phyloP scores from a whole-genome alignment of 495 filamentous ascomycete species.

The Xylaria nigripes region DNA sequence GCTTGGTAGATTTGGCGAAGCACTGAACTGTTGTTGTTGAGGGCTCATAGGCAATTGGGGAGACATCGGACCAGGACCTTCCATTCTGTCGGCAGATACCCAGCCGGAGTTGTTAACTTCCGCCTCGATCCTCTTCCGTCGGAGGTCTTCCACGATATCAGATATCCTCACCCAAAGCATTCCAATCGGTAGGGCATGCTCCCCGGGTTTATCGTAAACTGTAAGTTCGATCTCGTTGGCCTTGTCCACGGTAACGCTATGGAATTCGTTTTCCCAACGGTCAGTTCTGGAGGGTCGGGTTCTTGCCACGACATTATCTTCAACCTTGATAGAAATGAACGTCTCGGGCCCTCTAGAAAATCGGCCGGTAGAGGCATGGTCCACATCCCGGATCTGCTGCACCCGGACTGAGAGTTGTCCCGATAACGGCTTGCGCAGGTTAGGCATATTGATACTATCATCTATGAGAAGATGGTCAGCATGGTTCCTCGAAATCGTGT shows the following conservation, averaged over 20 bases:
- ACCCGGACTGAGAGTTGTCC: constrained; percentile 82
- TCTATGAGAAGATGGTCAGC: constrained; percentile 46
- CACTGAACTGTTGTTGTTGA: constrained; percentile 36
- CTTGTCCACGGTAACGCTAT: constrained; percentile 90
- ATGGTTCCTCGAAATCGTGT: not conserved
- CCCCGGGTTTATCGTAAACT: constrained; percentile 88
- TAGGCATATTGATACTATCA: constrained; percentile 92
- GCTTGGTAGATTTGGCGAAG: constrained; percentile 22
- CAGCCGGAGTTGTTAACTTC: constrained; percentile 86
- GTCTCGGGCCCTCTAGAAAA: constrained; percentile 91
- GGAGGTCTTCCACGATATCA: constrained; percentile 95
- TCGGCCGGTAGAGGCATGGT: constrained; percentile 79
- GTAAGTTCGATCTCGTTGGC: constrained; percentile 97
- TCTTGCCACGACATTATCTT: constrained; percentile 80
- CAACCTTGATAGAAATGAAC: constrained; percentile 90
- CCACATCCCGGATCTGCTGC: constrained; percentile 84
- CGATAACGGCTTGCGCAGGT: constrained; percentile 85
- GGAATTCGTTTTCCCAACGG: constrained; percentile 82
- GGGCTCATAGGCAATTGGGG: constrained; percentile 48
- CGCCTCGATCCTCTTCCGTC: constrained; percentile 91
- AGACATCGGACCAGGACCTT: constrained; percentile 34
- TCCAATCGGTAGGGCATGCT: constrained; percentile 85
- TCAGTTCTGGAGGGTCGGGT: constrained; percentile 84
- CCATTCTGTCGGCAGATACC: constrained; percentile 95
- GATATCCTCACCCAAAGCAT: constrained; percentile 95